These are phyloP conservation scores for Myochromella boudieri DNA, from an alignment of 768 basidiomycete genomes.

Conservation along the genomic window DNA sequence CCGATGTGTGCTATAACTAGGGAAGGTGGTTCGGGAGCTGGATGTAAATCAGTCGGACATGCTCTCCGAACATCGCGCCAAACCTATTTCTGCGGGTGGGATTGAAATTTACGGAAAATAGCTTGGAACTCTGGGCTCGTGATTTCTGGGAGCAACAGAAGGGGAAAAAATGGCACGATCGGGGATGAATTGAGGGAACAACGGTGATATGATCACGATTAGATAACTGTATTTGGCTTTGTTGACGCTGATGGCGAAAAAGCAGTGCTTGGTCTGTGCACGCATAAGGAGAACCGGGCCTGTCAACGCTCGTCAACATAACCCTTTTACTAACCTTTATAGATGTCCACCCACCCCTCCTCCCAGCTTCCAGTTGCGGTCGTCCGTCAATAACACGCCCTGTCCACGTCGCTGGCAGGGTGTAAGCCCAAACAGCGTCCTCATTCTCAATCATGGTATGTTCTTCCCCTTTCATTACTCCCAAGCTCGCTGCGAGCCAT, in stretches of 20 bases:
- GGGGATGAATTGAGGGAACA: not conserved
- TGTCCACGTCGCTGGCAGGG: constrained; percentile 59
- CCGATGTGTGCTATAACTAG: too few relatives aligned
- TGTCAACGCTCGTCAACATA: constrained; percentile 57
- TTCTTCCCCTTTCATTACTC: not conserved
- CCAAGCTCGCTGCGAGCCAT: not conserved
- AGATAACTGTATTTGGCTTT: constrained; percentile 12
- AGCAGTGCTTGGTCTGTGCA: constrained; percentile 39
- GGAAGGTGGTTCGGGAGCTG: too few relatives aligned
- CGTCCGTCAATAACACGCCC: constrained; percentile 49
- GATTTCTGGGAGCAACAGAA: too few relatives aligned
- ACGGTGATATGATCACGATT: constrained; percentile 5
- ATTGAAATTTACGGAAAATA: too few relatives aligned
- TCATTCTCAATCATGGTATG: constrained; percentile 15
- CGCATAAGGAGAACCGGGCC: constrained; percentile 34
- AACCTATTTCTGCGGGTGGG: too few relatives aligned
- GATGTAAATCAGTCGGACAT: too few relatives aligned
- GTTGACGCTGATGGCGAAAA: constrained; percentile 11
- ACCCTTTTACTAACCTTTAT: constrained; percentile 29
- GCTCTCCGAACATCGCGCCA: too few relatives aligned
- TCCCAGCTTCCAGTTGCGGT: constrained; percentile 25
- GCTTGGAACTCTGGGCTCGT: too few relatives aligned
- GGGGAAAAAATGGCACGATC: not conserved
- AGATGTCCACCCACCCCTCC: constrained; percentile 49
- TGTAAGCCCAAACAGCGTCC: constrained; percentile 22